Conservation (phyloP, 257 asterid species). For the Rauvolfia tetraphylla region DNA sequence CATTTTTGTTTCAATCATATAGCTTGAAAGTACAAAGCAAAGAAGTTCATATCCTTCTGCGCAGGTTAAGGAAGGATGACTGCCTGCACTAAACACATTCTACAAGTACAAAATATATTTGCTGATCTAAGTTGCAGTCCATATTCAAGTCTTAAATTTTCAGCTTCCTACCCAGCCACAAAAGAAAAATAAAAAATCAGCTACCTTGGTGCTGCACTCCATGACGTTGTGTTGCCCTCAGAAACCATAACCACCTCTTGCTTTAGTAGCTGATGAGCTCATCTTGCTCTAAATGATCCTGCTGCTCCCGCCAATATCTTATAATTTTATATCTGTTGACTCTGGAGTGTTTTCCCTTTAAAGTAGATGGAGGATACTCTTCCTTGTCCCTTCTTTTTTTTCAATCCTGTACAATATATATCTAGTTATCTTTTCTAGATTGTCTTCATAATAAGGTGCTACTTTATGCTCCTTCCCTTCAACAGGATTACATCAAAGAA, state of each 20-base stretch:
- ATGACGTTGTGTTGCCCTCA: too few species aligned
- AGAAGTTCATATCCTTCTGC: neutral
- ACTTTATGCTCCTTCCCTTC: conserved; percentile 3
- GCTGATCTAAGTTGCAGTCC: neutral
- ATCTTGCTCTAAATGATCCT: neutral
- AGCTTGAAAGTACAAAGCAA: too few species aligned
- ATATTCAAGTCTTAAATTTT: neutral
- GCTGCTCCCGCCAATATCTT: neutral
- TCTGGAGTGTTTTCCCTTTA: neutral
- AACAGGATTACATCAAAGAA: conserved; percentile 94
- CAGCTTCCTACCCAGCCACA: too few species aligned
- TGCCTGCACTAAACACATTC: neutral
- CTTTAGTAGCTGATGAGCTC: neutral
- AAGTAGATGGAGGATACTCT: neutral
- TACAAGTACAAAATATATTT: neutral
- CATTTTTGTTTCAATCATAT: neutral
- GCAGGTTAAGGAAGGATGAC: neutral
- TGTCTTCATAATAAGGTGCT: neutral
- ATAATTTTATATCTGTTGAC: neutral
- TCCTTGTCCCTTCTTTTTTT: neutral
- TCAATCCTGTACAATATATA: neutral
- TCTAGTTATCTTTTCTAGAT: neutral
- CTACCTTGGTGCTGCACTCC: neutral
- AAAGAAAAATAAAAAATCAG: too few species aligned
- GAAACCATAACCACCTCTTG: neutral